A percentile compares a stretch with the other conserved stretches of the same genome.
Conservation (phyloP, 2,329 filamentous ascomycete genomes). For the Paraphaeosphaeria minitans region DNA sequence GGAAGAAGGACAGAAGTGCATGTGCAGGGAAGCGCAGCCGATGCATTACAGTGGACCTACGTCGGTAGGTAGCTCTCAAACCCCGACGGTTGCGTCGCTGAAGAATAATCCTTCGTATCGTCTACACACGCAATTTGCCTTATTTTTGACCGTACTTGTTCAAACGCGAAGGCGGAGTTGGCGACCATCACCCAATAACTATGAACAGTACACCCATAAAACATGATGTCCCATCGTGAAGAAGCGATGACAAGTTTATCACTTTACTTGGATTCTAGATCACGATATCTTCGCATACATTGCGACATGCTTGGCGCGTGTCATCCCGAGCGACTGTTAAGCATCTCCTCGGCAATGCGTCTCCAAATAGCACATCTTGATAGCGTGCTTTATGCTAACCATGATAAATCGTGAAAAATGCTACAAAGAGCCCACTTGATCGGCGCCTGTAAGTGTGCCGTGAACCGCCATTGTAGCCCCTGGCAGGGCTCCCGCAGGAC, state of each 20-base stretch:
- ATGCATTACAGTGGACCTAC: conserved; percentile 27
- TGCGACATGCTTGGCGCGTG: conserved; percentile 21
- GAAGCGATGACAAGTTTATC: neutral
- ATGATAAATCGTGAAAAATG: conserved; percentile 3
- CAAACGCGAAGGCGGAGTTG: too few species aligned
- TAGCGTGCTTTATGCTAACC: conserved; percentile 18
- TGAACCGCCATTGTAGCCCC: neutral
- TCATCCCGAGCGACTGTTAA: neutral
- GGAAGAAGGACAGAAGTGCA: conserved; percentile 23
- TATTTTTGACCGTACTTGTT: too few species aligned
- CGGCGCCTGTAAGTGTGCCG: conserved; percentile 4
- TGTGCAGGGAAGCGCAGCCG: conserved; percentile 15
- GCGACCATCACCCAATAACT: too few species aligned
- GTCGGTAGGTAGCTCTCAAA: neutral
- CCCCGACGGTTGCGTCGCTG: too few species aligned
- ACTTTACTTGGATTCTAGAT: conserved; percentile 6
- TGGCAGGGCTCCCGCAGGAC: neutral
- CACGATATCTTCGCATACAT: conserved; percentile 9
- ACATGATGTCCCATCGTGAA: neutral
- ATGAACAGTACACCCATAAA: neutral
- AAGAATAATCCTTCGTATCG: neutral
- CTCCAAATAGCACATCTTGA: conserved; percentile 3
- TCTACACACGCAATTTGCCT: too few species aligned
- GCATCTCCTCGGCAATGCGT: conserved; percentile 7
- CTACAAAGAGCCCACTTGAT: neutral